Evolutionary conservation across 2,329 filamentous ascomycete species (phyloP), one percentile per base, ranked within the genome.

Genomic region (Penicillium sp.): DNA sequence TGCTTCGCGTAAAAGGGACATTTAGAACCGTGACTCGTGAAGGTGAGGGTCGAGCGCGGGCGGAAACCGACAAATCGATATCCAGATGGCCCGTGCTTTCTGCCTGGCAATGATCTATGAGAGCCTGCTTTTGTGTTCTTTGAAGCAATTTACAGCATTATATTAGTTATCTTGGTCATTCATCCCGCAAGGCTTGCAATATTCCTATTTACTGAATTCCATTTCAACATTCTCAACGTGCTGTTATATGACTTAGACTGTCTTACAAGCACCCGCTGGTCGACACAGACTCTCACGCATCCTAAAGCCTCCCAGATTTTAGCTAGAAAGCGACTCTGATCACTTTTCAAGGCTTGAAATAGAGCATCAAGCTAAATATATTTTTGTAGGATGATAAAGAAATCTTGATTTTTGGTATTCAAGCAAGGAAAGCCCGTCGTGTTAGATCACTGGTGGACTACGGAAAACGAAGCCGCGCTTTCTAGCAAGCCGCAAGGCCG

Each of bases 1-100:
- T 52, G 73, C 73, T 64, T 75, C 71, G 42, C 73, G 72, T 65
- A 75, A 53, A 56, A 76, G 68, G 64, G 72, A 75, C 73, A 76
- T 76, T 70, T 66, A 71, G 66, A 50, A 33, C 44, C 52, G 47
- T 44, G 38, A 45, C 31, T 39, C 28, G 15, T 24, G 33, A 28
- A 48, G 29, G 3, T 29, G 16, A 16, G 41, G 15, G 39, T 26
- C 18, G 29, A 38, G 29, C 29, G 18, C 23, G 41, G 48, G 53
- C 39, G 39, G 48, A 58, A 57, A 45, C 49, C 31, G 21, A 45
- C 45, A 49, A 49, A 16, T n/a, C 7, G 33, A 21, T 21, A 39
- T 50, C 42, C 47, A 36, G 45, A 33, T 55, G 58, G 58, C 29
- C 59, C 56, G 59, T 60, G 59, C 56, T 42, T 42, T n/a, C 23